Evolutionary conservation across 2,329 filamentous ascomycete genomes (phyloP).

Genomic region (Fusarium musae): DNA sequence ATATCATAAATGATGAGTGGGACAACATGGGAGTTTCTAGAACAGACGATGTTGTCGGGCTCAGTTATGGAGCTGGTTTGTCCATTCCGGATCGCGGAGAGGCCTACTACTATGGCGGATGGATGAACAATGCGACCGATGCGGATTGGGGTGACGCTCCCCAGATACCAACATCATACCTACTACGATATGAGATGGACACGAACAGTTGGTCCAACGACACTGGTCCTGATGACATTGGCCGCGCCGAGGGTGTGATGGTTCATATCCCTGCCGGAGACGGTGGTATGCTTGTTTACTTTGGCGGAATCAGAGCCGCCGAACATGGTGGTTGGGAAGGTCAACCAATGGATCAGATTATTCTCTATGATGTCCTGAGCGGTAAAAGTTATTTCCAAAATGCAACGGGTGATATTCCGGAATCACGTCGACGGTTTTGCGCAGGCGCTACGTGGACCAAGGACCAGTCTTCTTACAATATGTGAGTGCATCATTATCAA

Average conservation of each 20-base stretch:
- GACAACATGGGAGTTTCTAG: constrained; percentile 55
- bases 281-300: constrained; percentile 68
- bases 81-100: constrained; percentile 64
- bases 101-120: constrained; percentile 72
- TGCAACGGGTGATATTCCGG: constrained; percentile 63
- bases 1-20: constrained; percentile 67
- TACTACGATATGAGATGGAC: constrained; percentile 68
- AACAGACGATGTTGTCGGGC: constrained; percentile 53
- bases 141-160: constrained; percentile 60
- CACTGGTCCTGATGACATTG: constrained; percentile 62
- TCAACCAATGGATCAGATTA: constrained; percentile 62
- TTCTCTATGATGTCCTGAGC: constrained; percentile 69
- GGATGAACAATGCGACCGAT: constrained; percentile 65
- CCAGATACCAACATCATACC: constrained; percentile 59
- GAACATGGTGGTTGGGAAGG: constrained; percentile 59
- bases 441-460: constrained; percentile 68
- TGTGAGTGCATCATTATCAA: constrained; percentile 55
- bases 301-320: constrained; percentile 66
- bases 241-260: constrained; percentile 69
- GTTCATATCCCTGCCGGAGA: constrained; percentile 70
- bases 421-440: constrained; percentile 66
- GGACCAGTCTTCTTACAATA: constrained; percentile 72
- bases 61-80: constrained; percentile 68
- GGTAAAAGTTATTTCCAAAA: constrained; percentile 69
- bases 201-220: constrained; percentile 62